Evolutionary conservation across 345 rosid species (phyloP).

Genomic region (Draba incana): DNA sequence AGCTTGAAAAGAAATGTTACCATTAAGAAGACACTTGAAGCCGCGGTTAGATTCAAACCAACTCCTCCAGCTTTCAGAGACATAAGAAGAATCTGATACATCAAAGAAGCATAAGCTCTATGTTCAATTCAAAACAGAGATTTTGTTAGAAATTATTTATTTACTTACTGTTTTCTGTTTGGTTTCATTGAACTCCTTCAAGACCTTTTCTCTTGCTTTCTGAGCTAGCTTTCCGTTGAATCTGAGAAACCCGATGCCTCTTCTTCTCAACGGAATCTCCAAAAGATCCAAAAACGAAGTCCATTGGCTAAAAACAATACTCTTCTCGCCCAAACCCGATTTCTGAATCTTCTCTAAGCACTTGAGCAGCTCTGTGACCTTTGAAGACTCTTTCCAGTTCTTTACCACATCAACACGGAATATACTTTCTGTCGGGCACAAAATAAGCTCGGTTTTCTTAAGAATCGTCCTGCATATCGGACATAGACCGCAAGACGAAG

Average conservation of each 20-base stretch:
- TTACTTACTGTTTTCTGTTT: constrained; percentile 55
- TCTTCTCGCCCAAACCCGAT: constrained; percentile 54
- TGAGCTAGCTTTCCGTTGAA: constrained; percentile 60
- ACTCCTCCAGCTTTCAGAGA: constrained; percentile 74
- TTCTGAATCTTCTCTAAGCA: constrained; percentile 51
- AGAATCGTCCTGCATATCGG: constrained; percentile 57
- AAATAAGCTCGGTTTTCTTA: constrained; percentile 54
- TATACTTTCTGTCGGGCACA: constrained; percentile 59
- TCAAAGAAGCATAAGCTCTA: constrained; percentile 15
- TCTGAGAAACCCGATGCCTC: constrained; percentile 54
- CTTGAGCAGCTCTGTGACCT: constrained; percentile 54
- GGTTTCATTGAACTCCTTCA: constrained; percentile 65
- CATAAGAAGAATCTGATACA: constrained; percentile 59
- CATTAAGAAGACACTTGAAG: constrained; percentile 70
- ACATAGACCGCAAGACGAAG: constrained; percentile 51
- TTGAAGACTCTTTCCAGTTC: constrained; percentile 74
- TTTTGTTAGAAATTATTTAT: background rate
- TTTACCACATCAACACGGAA: constrained; percentile 58
- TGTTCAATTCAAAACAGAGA: background rate
- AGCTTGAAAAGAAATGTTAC: constrained; percentile 32
- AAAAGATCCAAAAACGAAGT: constrained; percentile 68
- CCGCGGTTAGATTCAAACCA: constrained; percentile 69
- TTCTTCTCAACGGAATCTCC: constrained; percentile 58
- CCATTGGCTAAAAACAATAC: constrained; percentile 78
- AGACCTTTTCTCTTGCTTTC: constrained; percentile 63